phyloP scores from a whole-genome alignment of 2,329 filamentous ascomycete genomes.

The Neofusicoccum kwambonambiense region DNA sequence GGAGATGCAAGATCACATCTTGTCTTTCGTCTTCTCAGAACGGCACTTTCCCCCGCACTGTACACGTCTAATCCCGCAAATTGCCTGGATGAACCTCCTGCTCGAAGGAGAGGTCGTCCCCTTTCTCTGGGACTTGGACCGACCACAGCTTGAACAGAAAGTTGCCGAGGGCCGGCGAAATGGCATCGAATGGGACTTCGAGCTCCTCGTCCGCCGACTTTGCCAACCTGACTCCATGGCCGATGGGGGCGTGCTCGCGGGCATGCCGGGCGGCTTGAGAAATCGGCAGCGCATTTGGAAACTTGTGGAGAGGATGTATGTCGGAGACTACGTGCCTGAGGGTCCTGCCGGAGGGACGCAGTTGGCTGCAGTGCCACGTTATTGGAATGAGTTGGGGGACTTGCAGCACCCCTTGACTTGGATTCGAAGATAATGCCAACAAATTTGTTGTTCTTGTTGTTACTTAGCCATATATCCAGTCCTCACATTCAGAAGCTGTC shows the following conservation, averaged over 20 bases:
- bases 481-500: too few species aligned
- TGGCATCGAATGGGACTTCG: conserved; percentile 52
- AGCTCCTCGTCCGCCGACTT: conserved; percentile 35
- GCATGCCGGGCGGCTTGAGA: neutral
- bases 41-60: neutral
- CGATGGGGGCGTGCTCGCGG: neutral
- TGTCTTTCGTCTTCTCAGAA: neutral
- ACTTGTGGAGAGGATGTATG: neutral
- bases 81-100: neutral
- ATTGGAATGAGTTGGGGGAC: neutral
- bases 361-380: neutral
- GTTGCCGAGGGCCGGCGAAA: conserved; percentile 21
- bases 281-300: neutral
- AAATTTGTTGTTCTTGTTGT: neutral
- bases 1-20: neutral
- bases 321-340: neutral
- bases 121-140: neutral
- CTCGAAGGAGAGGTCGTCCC: neutral
- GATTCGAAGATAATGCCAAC: neutral
- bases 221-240: neutral
- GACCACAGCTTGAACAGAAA: neutral
- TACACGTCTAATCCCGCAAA: neutral
- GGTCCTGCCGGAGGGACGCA: neutral
- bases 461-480: too few species aligned
- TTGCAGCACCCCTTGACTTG: neutral